These are phyloP conservation scores for Lentinula sp. DNA, from an alignment of 768 basidiomycete genomes.

Conservation along the genomic window DNA sequence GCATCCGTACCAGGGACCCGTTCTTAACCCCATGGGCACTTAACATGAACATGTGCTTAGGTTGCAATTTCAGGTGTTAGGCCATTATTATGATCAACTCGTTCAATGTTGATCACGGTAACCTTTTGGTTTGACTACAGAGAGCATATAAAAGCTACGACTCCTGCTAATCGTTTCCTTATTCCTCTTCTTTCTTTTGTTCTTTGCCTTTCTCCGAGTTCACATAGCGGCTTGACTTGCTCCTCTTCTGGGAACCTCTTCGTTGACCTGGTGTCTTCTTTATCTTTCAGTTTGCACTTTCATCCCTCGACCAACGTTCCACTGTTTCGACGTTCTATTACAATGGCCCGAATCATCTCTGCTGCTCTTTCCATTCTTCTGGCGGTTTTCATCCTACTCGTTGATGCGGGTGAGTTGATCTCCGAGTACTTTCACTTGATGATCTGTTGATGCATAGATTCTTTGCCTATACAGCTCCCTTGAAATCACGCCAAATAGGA, in stretches of 20 bases:
- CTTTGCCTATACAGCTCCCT: slow-evolving; percentile 5
- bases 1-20: not conserved
- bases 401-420: not conserved
- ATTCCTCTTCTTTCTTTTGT: not conserved
- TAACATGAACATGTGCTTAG: too few relatives aligned
- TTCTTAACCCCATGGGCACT: too few relatives aligned
- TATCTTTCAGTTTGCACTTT: not conserved
- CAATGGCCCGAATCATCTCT: not conserved
- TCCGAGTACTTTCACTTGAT: not conserved
- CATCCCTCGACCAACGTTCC: not conserved
- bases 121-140: too few relatives aligned
- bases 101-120: too few relatives aligned
- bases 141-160: not conserved
- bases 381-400: not conserved
- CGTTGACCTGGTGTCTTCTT: not conserved
- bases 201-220: not conserved
- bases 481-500: slow-evolving; percentile 21
- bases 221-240: not conserved
- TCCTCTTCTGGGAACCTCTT: not conserved
- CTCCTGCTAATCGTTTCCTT: not conserved
- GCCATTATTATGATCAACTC: too few relatives aligned
- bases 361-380: not conserved
- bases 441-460: not conserved
- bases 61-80: too few relatives aligned
- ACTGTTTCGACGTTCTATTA: not conserved